A percentile compares a stretch with the other conserved stretches of the same genome.
These are phyloP conservation scores for Chrysoporthe cubensis DNA, from an alignment of 2,329 filamentous ascomycete genomes.

Conservation along the genomic window DNA sequence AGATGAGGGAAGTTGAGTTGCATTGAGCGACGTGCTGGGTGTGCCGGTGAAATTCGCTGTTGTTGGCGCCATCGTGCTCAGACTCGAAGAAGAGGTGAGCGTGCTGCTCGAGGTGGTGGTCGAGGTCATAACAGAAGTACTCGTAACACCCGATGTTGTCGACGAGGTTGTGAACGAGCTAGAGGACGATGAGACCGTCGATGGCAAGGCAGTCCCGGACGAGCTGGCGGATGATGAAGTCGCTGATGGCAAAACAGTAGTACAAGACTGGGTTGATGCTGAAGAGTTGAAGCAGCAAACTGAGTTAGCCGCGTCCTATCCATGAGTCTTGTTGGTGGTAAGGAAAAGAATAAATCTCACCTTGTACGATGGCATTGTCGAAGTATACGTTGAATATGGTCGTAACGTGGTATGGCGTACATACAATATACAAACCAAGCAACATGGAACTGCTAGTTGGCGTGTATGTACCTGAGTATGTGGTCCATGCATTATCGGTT, in stretches of 20 bases:
- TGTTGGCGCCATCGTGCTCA: neutral
- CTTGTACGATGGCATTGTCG: neutral
- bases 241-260: neutral
- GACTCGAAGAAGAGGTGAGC: neutral
- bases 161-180: neutral
- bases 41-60: neutral
- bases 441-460: constrained; percentile 2
- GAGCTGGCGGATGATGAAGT: neutral
- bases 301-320: neutral
- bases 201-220: neutral
- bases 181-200: neutral
- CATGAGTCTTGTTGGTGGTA: neutral
- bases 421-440: neutral
- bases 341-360: neutral
- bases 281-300: neutral
- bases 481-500: neutral
- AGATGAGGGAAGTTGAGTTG: neutral
- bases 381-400: neutral
- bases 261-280: neutral
- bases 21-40: no score
- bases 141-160: neutral
- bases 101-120: neutral
- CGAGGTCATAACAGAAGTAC: neutral
- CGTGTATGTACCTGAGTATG: neutral
- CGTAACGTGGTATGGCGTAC: neutral